Evolutionary conservation across 1,139 yeast species (phyloP).

Genomic region (Williopsis jadinii): DNA sequence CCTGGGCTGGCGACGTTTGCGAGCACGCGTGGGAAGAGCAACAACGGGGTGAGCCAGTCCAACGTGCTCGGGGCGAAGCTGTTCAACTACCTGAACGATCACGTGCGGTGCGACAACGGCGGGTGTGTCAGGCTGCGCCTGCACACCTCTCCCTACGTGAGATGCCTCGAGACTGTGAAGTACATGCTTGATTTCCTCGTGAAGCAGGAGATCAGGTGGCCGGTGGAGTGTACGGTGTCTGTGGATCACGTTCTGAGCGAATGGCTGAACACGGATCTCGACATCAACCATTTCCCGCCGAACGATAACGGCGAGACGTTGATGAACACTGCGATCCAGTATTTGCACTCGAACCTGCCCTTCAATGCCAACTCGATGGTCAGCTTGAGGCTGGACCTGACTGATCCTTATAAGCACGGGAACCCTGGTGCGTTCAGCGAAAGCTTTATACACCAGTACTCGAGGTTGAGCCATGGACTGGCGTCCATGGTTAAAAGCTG

Average conservation of each 20-base stretch:
- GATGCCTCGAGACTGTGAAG: constrained; percentile 22
- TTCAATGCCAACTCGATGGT: constrained; percentile 14
- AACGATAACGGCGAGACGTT: constrained; percentile 34
- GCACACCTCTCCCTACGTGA: constrained; percentile 22
- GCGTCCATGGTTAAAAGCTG: constrained; percentile 14
- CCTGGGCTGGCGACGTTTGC: constrained; percentile 20
- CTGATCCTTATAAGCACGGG: constrained; percentile 18
- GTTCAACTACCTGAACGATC: constrained; percentile 12
- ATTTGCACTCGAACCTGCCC: constrained; percentile 24
- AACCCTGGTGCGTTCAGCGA: constrained; percentile 22
- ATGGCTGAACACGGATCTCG: constrained; percentile 32
- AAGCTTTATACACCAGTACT: constrained; percentile 17
- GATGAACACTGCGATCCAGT: constrained; percentile 28
- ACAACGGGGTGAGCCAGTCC: constrained; percentile 21
- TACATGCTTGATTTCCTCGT: constrained; percentile 16
- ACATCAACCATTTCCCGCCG: constrained; percentile 31
- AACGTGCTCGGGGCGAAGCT: constrained; percentile 18
- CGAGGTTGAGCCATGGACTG: constrained; percentile 17
- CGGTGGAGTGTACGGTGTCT: constrained; percentile 18
- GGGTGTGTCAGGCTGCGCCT: constrained; percentile 13
- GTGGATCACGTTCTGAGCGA: constrained; percentile 33
- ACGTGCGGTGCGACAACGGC: constrained; percentile 5
- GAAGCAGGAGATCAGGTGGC: constrained; percentile 7
- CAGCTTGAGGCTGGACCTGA: constrained; percentile 11
- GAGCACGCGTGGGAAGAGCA: constrained; percentile 20